These are phyloP conservation scores for Sclerotinia subarctica DNA, from an alignment of 2,329 filamentous ascomycete species.

Conservation along the genomic window DNA sequence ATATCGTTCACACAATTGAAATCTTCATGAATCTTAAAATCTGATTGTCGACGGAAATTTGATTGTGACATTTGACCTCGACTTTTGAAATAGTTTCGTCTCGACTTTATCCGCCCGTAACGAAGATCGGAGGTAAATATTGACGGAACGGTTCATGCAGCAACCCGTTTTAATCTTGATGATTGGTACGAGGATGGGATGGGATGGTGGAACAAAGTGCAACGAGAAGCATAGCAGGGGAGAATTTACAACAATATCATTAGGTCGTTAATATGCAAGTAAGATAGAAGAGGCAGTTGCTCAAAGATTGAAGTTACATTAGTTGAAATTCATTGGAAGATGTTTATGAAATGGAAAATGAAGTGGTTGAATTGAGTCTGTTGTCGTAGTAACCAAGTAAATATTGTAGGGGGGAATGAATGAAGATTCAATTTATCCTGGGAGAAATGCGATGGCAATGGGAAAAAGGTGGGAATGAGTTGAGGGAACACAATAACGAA, in stretches of 20 bases:
- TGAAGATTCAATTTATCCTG: not conserved
- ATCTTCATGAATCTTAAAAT: conserved; percentile 38
- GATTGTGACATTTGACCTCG: conserved; percentile 29
- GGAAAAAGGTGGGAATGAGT: conserved; percentile 4
- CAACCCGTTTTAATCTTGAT: conserved; percentile 26
- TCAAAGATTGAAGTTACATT: not conserved
- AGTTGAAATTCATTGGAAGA: not conserved
- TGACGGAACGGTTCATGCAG: conserved; percentile 32
- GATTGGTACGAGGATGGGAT: conserved; percentile 12
- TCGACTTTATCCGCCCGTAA: not conserved
- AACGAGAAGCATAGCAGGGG: not conserved
- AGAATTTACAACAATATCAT: not conserved
- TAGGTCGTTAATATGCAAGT: not conserved
- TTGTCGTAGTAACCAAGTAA: conserved; percentile 14
- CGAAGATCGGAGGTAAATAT: conserved; percentile 27
- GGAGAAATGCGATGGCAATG: not conserved
- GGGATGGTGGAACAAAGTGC: conserved; percentile 9
- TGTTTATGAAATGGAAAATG: not conserved
- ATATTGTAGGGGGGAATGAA: not conserved
- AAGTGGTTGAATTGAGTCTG: not conserved
- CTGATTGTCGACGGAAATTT: conserved; percentile 23
- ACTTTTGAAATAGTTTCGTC: not conserved
- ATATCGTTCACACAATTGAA: conserved; percentile 32
- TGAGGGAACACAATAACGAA: not conserved
- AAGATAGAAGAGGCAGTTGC: not conserved